Evolutionary conservation across 306 rosid genomes (phyloP).

Genomic region (Cicer judaicum): DNA sequence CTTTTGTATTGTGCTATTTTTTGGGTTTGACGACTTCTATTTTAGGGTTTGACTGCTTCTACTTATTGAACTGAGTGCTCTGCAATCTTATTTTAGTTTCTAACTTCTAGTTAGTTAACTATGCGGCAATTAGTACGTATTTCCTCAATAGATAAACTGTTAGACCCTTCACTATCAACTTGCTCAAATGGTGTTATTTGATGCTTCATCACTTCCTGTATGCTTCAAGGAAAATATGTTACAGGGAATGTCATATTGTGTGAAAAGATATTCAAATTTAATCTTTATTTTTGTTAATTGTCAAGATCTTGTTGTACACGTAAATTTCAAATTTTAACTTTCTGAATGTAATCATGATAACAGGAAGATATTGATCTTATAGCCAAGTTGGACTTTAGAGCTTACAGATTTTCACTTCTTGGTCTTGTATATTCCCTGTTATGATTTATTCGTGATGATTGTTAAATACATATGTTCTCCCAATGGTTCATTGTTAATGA

Average conservation of each 20-base stretch:
- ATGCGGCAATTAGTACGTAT: no score
- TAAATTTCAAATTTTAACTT: slow-evolving; percentile 28
- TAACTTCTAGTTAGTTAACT: no score
- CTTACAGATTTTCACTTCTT: slow-evolving; percentile 89
- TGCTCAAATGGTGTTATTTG: slow-evolving; percentile 6
- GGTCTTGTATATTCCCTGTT: slow-evolving; percentile 97
- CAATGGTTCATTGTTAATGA: slow-evolving; percentile 10
- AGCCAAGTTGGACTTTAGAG: slow-evolving; percentile 82
- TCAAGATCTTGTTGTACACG: neutral
- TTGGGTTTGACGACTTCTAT: no score
- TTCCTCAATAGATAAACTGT: no score
- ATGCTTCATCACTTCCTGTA: slow-evolving; percentile 32
- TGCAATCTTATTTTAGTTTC: no score
- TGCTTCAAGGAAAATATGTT: slow-evolving; percentile 26
- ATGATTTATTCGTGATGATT: slow-evolving; percentile 42
- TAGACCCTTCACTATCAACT: slow-evolving; percentile 16
- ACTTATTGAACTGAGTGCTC: no score
- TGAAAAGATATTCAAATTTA: slow-evolving; percentile 12
- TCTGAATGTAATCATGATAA: slow-evolving; percentile 36
- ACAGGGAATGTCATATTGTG: slow-evolving; percentile 7
- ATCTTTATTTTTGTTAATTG: neutral
- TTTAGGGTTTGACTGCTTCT: no score
- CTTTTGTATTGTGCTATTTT: no score
- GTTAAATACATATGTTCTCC: neutral
- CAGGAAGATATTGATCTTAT: slow-evolving; percentile 94